Evolutionary conservation across 2,329 filamentous ascomycete species (phyloP).

Genomic region (Didymella segeticola): DNA sequence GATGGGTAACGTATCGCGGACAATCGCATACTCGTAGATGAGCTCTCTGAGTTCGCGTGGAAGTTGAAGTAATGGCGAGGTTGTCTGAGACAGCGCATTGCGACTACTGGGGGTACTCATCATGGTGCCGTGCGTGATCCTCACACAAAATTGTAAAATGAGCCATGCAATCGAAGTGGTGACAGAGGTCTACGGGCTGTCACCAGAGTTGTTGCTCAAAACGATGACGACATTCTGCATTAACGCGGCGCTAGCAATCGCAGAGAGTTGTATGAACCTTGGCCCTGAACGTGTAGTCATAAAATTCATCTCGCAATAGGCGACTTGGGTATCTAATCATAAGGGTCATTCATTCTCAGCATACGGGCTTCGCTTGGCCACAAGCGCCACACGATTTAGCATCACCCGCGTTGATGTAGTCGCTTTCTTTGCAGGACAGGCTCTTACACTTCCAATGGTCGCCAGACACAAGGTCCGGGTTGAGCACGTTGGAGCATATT

Average conservation of each 20-base stretch:
- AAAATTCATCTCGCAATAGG: too few species aligned
- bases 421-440: constrained; percentile 60
- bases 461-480: constrained; percentile 58
- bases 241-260: constrained; percentile 1
- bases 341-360: not conserved
- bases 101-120: not conserved
- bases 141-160: not conserved
- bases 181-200: too few species aligned
- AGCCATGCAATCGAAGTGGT: not conserved
- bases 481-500: constrained; percentile 74
- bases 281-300: too few species aligned
- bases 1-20: constrained; percentile 24
- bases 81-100: not conserved
- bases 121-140: not conserved
- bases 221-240: constrained; percentile 5
- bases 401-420: constrained; percentile 74
- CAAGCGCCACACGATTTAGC: constrained; percentile 75
- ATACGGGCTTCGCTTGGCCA: constrained; percentile 46
- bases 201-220: not conserved
- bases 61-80: constrained; percentile 5
- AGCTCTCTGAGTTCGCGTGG: constrained; percentile 32
- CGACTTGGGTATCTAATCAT: not conserved
- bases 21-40: constrained; percentile 27
- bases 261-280: not conserved
- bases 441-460: constrained; percentile 70